Evolutionary conservation across 768 basidiomycete genomes (phyloP).

Genomic region (Calocybe gangraenosa): DNA sequence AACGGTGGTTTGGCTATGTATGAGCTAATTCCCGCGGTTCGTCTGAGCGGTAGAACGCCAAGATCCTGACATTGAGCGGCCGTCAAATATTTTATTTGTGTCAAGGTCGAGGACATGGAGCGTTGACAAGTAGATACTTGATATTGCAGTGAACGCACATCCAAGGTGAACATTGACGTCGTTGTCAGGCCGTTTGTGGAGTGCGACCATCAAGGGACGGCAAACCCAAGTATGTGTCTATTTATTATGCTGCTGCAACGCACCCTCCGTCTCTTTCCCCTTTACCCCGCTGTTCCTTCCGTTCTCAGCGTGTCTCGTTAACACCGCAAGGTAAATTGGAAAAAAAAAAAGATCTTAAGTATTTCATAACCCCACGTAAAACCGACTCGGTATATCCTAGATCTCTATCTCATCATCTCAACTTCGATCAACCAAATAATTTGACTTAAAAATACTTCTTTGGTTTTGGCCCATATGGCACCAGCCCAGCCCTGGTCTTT

Average conservation of each 20-base stretch:
- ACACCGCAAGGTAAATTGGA: background rate
- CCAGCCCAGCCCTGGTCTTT: background rate
- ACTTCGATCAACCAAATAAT: conserved; percentile 2
- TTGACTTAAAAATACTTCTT: background rate
- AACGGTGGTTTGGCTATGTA: background rate
- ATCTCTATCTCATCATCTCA: conserved; percentile 8
- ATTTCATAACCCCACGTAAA: conserved; percentile 2
- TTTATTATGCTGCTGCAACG: conserved; percentile 1
- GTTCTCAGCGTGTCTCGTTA: background rate
- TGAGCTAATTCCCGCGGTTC: background rate
- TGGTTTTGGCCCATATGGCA: conserved; percentile 17
- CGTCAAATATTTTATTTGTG: background rate
- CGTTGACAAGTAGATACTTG: background rate
- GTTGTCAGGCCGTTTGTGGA: conserved; percentile 11
- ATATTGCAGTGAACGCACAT: background rate
- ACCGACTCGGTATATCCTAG: background rate
- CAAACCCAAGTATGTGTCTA: conserved; percentile 1
- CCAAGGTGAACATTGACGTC: too few species aligned
- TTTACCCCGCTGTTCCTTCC: conserved; percentile 2
- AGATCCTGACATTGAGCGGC: conserved; percentile 11
- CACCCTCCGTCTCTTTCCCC: background rate
- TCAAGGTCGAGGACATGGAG: background rate
- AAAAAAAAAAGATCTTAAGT: background rate
- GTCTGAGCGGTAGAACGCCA: too few species aligned
- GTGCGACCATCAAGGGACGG: conserved; percentile 12